phyloP scores from a whole-genome alignment of 345 rosid genomes.

The Populus euphratica region DNA sequence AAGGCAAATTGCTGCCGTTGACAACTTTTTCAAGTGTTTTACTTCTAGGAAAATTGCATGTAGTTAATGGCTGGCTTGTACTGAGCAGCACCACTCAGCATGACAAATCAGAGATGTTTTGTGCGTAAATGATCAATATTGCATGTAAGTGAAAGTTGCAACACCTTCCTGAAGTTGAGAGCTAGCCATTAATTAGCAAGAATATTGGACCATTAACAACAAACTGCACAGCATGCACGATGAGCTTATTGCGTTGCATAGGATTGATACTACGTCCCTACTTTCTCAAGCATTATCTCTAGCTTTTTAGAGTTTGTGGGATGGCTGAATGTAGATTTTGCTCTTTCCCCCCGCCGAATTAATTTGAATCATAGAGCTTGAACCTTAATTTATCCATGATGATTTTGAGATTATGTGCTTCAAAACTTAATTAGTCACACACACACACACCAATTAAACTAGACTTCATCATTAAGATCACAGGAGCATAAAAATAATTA shows the following conservation, averaged over 20 bases:
- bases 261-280: not conserved
- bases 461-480: slow-evolving; percentile 1
- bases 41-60: not conserved
- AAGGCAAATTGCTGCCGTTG: not conserved
- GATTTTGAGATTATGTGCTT: not conserved
- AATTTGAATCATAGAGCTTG: not conserved
- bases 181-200: slow-evolving; percentile 11
- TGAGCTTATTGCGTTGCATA: slow-evolving; percentile 9
- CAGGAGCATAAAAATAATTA: not conserved
- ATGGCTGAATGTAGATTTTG: not conserved
- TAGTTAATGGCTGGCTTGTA: not conserved
- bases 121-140: not conserved
- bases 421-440: not conserved
- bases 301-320: not conserved
- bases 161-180: slow-evolving; percentile 9
- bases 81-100: not conserved
- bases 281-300: slow-evolving; percentile 17
- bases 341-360: not conserved
- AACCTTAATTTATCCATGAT: not conserved
- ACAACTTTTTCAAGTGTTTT: not conserved
- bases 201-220: slow-evolving; percentile 23
- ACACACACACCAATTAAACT: too few species aligned
- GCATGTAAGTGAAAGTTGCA: slow-evolving; percentile 14
- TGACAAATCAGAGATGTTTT: not conserved
- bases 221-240: slow-evolving; percentile 10